Base-by-base conservation (phyloP, 305 asterid genomes). In the Rubia occidens region DNA sequence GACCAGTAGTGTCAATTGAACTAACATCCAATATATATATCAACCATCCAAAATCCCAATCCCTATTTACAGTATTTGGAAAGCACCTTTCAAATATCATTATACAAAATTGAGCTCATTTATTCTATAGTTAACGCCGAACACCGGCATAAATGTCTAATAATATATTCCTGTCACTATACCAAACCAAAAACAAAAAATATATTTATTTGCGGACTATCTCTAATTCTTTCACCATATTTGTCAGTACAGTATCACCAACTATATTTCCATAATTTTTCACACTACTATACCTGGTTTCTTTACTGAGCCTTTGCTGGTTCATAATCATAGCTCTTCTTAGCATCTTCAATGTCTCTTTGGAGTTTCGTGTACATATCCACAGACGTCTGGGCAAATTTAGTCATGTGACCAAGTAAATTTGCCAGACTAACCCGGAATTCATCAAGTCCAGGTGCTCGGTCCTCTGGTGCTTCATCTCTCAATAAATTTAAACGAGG, bases 321-420 rank as follows among this genome's bases (percentile, higher is more conserved):
- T 47, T 84, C 85, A 60, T 86, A 85, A 71, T 84, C 85, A 60
- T 86, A 85, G 72, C 69, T 80, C 60, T 67, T 80, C 85, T 88
- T 88, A 5, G 93, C 86, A 35, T 80, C 87, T 77, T 77, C 70
- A 42, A 88, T 83, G 10, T 79, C 80, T 67, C 58, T 73, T 82
- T 88, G 88, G 24, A 89, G 88, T 37, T 81, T 83, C 13, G 72
- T 65, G 70, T 83, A 85, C 96, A 83, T 88, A 53, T 37, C 77
- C 77, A 85, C 82, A 5, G 90, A 85, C 39, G 83, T 71, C 83
- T 84, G 92, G 0, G 98, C 85, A 68, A 84, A 91, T 71, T 76
- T 72, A 78, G 74, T 84, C 77, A 89, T 42, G 47, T 86, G 85
- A 15, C 95, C 82, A 9, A 91, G 95, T 71, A 89, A 89, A 59